Conservation (phyloP, 768 basidiomycete genomes). For the Rhodotorula kratochvilovae region DNA sequence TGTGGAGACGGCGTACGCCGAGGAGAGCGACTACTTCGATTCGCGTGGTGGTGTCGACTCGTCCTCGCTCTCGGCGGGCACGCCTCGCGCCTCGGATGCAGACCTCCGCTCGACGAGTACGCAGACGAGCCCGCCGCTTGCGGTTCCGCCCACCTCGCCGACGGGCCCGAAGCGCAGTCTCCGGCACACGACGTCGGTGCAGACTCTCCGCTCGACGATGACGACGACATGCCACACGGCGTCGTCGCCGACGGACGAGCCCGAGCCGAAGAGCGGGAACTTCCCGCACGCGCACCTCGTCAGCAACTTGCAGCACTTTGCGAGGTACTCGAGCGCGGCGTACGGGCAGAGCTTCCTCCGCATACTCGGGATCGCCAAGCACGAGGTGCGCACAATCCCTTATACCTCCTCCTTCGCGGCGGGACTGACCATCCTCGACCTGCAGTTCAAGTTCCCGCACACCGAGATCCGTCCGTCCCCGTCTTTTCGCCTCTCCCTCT, state of each 20-base stretch:
- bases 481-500: too few relatives aligned
- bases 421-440: not conserved
- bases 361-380: constrained; percentile 46
- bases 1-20: not conserved
- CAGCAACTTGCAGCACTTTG: constrained; percentile 47
- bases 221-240: constrained; percentile 10
- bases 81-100: too few relatives aligned
- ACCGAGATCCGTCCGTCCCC: constrained; percentile 43
- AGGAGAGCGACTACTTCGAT: not conserved
- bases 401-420: not conserved
- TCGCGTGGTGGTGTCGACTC: not conserved
- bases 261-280: constrained; percentile 15
- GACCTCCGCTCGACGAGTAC: not conserved
- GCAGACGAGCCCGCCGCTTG: not conserved
- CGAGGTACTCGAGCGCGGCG: constrained; percentile 43
- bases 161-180: not conserved
- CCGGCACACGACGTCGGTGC: not conserved
- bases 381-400: constrained; percentile 30
- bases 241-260: constrained; percentile 7
- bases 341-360: constrained; percentile 40
- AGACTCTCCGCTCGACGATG: constrained; percentile 12
- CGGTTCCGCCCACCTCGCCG: not conserved
- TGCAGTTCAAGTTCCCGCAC: constrained; percentile 46
- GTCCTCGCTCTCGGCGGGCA: not conserved
- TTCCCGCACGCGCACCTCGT: constrained; percentile 33